A percentile compares a stretch with the other conserved stretches of the same genome.
These are phyloP conservation scores for Ensete ventricosum DNA, from an alignment of 176 grass and related monocot species.

Conservation along the genomic window DNA sequence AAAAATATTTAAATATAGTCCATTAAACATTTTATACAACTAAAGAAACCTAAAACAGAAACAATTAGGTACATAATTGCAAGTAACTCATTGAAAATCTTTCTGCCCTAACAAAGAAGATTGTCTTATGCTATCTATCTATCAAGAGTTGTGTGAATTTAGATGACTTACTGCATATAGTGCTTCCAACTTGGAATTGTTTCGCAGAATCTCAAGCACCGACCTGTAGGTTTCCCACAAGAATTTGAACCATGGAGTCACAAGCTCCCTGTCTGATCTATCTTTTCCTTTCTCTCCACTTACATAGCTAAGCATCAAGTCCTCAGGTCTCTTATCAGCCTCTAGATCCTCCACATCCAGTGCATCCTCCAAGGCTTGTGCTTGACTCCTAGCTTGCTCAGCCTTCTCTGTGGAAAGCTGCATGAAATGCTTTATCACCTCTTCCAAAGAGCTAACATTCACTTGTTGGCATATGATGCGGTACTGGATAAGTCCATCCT, in stretches of 20 bases:
- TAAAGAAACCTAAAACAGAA: constrained; percentile 8
- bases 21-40: no score
- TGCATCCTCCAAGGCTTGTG: constrained; percentile 70
- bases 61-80: no score
- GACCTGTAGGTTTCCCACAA: constrained; percentile 93
- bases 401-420: constrained; percentile 70
- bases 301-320: constrained; percentile 92
- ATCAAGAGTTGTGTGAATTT: no score
- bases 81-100: no score
- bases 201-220: constrained; percentile 77
- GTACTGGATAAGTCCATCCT: constrained; percentile 93
- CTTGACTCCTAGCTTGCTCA: constrained; percentile 63
- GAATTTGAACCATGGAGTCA: constrained; percentile 94
- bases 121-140: no score
- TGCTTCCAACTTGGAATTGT: constrained; percentile 88
- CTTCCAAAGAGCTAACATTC: constrained; percentile 77
- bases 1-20: no score
- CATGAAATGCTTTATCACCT: constrained; percentile 96
- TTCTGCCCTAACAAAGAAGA: no score
- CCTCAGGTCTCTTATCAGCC: constrained; percentile 82
- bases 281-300: constrained; percentile 94
- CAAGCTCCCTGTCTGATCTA: constrained; percentile 69
- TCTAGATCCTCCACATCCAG: constrained; percentile 91
- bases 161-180: constrained; percentile 68
- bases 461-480: constrained; percentile 94